Conservation (phyloP, 179 eudicot species). For the Actinidia polygama region DNA sequence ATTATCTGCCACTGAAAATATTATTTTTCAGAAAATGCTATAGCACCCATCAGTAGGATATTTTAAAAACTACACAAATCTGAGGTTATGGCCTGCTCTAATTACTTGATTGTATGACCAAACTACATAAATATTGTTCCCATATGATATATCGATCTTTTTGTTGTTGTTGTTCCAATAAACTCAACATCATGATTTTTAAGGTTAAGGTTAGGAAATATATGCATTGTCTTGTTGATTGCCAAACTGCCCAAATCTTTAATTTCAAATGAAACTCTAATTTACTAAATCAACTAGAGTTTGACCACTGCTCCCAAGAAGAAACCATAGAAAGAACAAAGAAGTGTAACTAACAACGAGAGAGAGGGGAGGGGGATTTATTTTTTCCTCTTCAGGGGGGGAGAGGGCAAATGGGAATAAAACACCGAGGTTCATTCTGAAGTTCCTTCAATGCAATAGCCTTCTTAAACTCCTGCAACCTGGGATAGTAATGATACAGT, state of each 20-base stretch:
- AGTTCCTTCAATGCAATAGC: no score
- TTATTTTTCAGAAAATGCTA: no score
- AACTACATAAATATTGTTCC: not conserved
- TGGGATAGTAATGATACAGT: no score
- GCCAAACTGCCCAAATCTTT: not conserved
- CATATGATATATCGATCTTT: not conserved
- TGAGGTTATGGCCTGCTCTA: not conserved
- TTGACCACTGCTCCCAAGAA: not conserved
- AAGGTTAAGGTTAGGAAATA: not conserved
- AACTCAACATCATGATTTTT: not conserved
- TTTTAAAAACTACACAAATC: not conserved
- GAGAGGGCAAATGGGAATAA: no score
- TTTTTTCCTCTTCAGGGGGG: no score
- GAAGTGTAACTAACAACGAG: no score
- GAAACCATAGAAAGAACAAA: no score
- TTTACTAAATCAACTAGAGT: not conserved
- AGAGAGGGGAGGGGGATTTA: no score
- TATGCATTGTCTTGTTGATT: not conserved
- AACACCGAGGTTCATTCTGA: no score
- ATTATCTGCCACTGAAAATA: no score
- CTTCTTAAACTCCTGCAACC: no score
- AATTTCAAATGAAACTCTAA: not conserved
- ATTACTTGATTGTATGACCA: not conserved
- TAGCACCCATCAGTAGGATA: no score
- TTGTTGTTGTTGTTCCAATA: not conserved